Percentiles rank a stretch among this genome's conserved stretches.
Evolutionary conservation across 2,329 filamentous ascomycete species (phyloP).

Genomic region (Fusarium equiseti): DNA sequence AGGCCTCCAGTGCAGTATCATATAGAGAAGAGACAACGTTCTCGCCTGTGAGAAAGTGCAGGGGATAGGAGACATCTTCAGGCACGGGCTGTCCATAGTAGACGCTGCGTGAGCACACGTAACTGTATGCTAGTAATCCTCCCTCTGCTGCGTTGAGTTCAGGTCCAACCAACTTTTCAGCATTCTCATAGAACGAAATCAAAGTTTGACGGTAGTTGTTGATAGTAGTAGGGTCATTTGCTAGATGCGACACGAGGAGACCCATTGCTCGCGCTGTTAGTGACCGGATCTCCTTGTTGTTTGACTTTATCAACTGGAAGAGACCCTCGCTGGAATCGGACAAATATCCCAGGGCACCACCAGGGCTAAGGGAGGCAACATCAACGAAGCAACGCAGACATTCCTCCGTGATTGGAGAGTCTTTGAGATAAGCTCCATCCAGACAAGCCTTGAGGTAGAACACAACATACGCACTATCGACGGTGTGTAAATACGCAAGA

Average conservation of each 20-base stretch:
- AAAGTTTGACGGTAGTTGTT: constrained; percentile 50
- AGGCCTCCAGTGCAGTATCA: constrained; percentile 59
- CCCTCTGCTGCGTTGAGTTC: constrained; percentile 62
- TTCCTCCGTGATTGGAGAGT: constrained; percentile 57
- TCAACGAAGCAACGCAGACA: constrained; percentile 67
- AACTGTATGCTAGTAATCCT: constrained; percentile 58
- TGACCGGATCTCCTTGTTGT: constrained; percentile 75
- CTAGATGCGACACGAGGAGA: constrained; percentile 77
- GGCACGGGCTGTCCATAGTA: constrained; percentile 57
- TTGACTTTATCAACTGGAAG: constrained; percentile 73
- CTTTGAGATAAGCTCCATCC: constrained; percentile 64
- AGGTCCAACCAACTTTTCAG: constrained; percentile 57
- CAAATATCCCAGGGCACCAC: constrained; percentile 63
- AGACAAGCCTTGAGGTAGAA: constrained; percentile 67
- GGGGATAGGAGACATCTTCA: constrained; percentile 47
- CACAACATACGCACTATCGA: constrained; percentile 55
- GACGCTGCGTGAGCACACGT: constrained; percentile 58
- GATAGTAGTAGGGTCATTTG: constrained; percentile 53
- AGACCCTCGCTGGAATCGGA: constrained; percentile 64
- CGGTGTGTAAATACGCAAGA: constrained; percentile 62
- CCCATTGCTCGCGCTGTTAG: constrained; percentile 79
- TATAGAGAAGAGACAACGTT: constrained; percentile 53
- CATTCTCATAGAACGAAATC: constrained; percentile 58
- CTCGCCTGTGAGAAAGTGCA: constrained; percentile 50
- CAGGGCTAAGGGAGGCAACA: constrained; percentile 64